These are phyloP conservation scores for Candida ovalis DNA, from an alignment of 805 yeast genomes.

Conservation along the genomic window DNA sequence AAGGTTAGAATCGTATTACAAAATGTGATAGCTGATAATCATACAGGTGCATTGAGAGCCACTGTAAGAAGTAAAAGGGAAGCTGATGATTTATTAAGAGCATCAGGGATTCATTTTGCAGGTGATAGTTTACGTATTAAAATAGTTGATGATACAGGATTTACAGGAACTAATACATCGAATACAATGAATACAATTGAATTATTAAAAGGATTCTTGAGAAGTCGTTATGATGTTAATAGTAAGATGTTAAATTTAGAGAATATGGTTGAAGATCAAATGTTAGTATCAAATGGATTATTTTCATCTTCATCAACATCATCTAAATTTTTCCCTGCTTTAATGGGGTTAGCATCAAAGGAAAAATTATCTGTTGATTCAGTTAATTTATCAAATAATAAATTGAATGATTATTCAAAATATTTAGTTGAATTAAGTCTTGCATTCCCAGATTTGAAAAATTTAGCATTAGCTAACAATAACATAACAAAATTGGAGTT, in stretches of 20 bases:
- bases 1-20: slow-evolving; percentile 55
- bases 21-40: slow-evolving; percentile 50
- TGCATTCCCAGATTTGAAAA: slow-evolving; percentile 70
- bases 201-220: slow-evolving; percentile 57
- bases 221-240: slow-evolving; percentile 62
- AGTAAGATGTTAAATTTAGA: slow-evolving; percentile 67
- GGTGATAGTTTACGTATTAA: slow-evolving; percentile 61
- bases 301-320: slow-evolving; percentile 41
- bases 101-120: slow-evolving; percentile 80
- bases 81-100: slow-evolving; percentile 53
- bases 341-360: slow-evolving; percentile 73
- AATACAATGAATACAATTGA: slow-evolving; percentile 47
- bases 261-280: slow-evolving; percentile 58
- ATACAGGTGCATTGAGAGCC: slow-evolving; percentile 51
- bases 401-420: slow-evolving; percentile 53
- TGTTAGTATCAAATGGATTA: slow-evolving; percentile 56
- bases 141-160: slow-evolving; percentile 26
- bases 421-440: slow-evolving; percentile 62
- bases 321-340: slow-evolving; percentile 84
- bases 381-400: slow-evolving; percentile 65
- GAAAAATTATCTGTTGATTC: slow-evolving; percentile 55
- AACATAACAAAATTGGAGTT: slow-evolving; percentile 52
- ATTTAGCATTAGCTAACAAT: slow-evolving; percentile 79
- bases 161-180: slow-evolving; percentile 19
- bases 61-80: slow-evolving; percentile 51